Base-by-base conservation (phyloP, 2,329 filamentous ascomycete species). In the Fusarium drepaniforme region DNA sequence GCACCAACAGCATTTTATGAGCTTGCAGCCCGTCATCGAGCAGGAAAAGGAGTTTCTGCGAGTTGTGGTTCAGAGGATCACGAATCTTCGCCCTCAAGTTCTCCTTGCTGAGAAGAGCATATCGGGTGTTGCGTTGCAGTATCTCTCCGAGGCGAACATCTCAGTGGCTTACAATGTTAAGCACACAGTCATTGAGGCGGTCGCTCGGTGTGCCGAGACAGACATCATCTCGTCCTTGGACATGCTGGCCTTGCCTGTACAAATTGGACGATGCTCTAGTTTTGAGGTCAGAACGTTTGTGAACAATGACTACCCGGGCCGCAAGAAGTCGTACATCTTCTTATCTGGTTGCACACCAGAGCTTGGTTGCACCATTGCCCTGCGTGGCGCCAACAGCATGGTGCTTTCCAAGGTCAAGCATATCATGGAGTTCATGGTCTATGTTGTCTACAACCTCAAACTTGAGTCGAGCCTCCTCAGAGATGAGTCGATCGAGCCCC, bases 391-490 rank as follows among this genome's bases (percentile, higher is more conserved):
- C 5, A 91, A 93, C 69, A 92, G 91, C 35, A 86, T 90, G 58
- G 87, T 91, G 1, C 88, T 99, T 21, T 87, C 91, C 2, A 94
- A 92, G 77, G 91, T 99, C 82, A 99, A 99, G 84, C 90, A 92
- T 63, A 97, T 99, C 75, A 97, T 96, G 13, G 97, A 99, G 81
- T 98, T 99, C 81, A 98, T 99, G 96, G 93, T 97, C 42, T 99
- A 98, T 77, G 97, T 99, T 23, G 96, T 98, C 15, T 99, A 99
- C 84, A 99, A 98, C 78, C 88, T 99, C 64, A 98, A 97, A 81
- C 88, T 99, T 16, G 97, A 99, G 84, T 98, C 97, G 2, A 98
- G 94, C 77, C 86, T 99, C 56, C 94, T 99, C 89, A 90, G 94
- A 63, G 97, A 99, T 81, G 96, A 97, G 78, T 97, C 95, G 77